Percentiles rank a stretch among this genome's conserved stretches.
Conservation (phyloP, 805 yeast species). For the Candida rishiriensis region DNA sequence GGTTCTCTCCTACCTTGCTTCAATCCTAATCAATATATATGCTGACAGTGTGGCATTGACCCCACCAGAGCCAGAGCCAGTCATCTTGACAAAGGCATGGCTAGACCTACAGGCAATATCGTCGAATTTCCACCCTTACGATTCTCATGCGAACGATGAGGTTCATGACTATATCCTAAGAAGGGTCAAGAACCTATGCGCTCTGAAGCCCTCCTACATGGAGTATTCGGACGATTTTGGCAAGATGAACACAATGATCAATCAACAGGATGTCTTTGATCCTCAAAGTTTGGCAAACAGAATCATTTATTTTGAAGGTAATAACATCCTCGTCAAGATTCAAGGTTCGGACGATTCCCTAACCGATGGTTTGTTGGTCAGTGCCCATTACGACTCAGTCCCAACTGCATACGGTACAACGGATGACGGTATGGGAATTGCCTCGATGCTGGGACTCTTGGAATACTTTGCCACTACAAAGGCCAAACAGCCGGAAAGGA, state of each 20-base stretch:
- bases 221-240: conserved; percentile 39
- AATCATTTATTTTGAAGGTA: conserved; percentile 74
- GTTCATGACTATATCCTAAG: conserved; percentile 63
- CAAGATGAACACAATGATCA: conserved; percentile 35
- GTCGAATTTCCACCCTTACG: conserved; percentile 67
- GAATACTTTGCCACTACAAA: conserved; percentile 36
- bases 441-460: conserved; percentile 69
- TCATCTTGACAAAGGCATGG: conserved; percentile 52
- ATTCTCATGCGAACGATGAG: conserved; percentile 67
- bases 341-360: conserved; percentile 55
- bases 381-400: conserved; percentile 88
- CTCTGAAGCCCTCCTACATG: conserved; percentile 23
- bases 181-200: conserved; percentile 36
- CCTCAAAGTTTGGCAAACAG: conserved; percentile 37
- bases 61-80: conserved; percentile 41
- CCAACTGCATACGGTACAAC: conserved; percentile 86
- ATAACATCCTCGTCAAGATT: conserved; percentile 72
- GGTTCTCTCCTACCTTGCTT: conserved; percentile 39
- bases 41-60: conserved; percentile 39
- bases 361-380: conserved; percentile 60
- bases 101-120: conserved; percentile 67
- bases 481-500: conserved; percentile 55
- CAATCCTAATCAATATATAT: conserved; percentile 29
- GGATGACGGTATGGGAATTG: conserved; percentile 89
- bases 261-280: conserved; percentile 47